Evolutionary conservation across 2,329 filamentous ascomycete genomes (phyloP), one percentile per base, ranked within the genome.

Genomic region (Aureobasidium leucospermi): DNA sequence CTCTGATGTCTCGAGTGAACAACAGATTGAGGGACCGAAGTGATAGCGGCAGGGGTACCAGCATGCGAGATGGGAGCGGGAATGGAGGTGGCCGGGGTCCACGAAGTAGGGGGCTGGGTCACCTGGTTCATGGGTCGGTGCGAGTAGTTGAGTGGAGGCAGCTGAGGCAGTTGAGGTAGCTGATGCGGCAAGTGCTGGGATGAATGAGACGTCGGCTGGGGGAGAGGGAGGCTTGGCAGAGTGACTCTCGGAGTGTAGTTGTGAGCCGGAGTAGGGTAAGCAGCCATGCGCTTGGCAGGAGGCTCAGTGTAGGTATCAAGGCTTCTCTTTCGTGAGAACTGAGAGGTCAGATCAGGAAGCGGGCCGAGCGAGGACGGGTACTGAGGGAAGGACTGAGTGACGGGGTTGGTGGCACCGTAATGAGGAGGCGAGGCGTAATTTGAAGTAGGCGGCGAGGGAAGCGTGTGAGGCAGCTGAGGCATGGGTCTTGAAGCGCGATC

Each of bases 201-300:
- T 13, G 38, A n/a, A 42, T 74, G 74, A 41, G 79, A 75, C 74
- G 70, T 41, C 6, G 59, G 75, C 34, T 84, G 84, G 58, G 86
- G 81, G 45, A 88, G 76, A 8, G 85, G 83, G n/a, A 92, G 79
- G 62, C 86, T 88, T 28, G 89, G 89, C 3, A 87, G 80, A 15
- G 88, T 85, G 13, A 91, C 46, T 52, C 59, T 49, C 10, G 59
- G 38, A 32, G 43, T 32, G 13, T 47, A 48, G 1, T 60, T n/a
- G 9, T 51, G 59, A 29, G 16, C 36, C 19, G 23, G 11, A 6
- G 46, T 19, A 46, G 48, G 45, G 13, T 45, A 51, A 6, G 48
- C 38, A 34, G 69, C 61, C 65, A 68, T 47, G 38, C 81, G 74
- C 73, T 88, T 87, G 31, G 79, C 69, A 5, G 82, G 78, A 31